A percentile compares a stretch with the other conserved stretches of the same genome.
phyloP scores from a whole-genome alignment of 495 filamentous ascomycete species.

The Geoglossum glabrum region DNA sequence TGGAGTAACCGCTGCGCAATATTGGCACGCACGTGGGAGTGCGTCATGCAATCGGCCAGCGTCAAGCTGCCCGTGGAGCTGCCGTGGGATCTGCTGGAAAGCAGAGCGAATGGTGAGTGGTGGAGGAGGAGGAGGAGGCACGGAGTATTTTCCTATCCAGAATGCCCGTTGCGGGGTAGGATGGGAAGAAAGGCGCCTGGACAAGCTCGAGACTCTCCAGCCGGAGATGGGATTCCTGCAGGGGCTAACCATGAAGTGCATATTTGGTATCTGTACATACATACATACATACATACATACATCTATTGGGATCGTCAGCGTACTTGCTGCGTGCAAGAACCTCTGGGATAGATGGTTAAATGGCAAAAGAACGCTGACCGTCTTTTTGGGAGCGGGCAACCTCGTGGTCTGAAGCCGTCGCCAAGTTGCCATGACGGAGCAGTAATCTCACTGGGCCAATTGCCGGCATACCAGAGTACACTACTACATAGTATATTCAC shows the following conservation, averaged over 20 bases:
- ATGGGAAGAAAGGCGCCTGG: not conserved
- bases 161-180: not conserved
- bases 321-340: too few relatives aligned
- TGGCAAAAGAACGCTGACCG: too few relatives aligned
- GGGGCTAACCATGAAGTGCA: too few relatives aligned
- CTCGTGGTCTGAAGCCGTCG: not conserved
- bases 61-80: not conserved
- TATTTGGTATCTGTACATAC: too few relatives aligned
- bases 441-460: not conserved
- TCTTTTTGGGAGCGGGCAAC: not conserved
- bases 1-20: not conserved
- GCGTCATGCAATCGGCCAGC: not conserved
- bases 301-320: too few relatives aligned
- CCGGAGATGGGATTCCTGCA: too few relatives aligned
- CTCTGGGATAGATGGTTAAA: too few relatives aligned
- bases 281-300: too few relatives aligned
- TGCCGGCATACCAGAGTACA: not conserved
- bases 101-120: not conserved
- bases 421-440: not conserved
- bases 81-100: too few relatives aligned
- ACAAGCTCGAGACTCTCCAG: too few relatives aligned
- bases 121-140: too few relatives aligned
- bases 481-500: too few relatives aligned
- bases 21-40: not conserved
- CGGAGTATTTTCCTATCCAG: not conserved